phyloP scores from a whole-genome alignment of 352 stramenopile genomes.

The Phytophthora citrophthora region DNA sequence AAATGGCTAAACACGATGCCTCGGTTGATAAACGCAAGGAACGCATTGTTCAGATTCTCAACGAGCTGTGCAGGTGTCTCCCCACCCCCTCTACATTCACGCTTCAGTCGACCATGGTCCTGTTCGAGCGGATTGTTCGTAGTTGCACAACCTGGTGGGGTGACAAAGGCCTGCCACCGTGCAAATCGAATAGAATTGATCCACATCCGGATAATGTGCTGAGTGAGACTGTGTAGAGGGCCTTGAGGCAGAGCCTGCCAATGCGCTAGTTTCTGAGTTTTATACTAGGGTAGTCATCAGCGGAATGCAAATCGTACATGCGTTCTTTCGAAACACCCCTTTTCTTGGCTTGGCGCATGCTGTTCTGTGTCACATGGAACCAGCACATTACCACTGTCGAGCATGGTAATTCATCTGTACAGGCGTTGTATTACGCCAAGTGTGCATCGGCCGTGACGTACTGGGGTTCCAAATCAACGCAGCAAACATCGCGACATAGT shows the following conservation, averaged over 20 bases:
- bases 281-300: neutral
- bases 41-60: neutral
- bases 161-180: neutral
- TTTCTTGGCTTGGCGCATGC: neutral
- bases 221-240: neutral
- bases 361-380: neutral
- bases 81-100: neutral
- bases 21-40: neutral
- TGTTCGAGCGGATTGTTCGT: neutral
- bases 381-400: neutral
- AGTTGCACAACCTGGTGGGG: neutral
- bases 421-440: neutral
- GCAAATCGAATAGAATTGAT: neutral
- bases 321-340: neutral
- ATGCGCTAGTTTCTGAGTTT: neutral
- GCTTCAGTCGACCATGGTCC: neutral
- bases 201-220: neutral
- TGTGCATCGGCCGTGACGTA: neutral
- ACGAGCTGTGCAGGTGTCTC: neutral
- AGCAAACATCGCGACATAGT: neutral
- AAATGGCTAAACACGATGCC: too few species aligned
- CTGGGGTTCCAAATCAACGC: neutral
- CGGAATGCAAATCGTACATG: neutral
- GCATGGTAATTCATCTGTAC: neutral
- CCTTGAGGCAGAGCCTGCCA: neutral